phyloP scores from a whole-genome alignment of 768 basidiomycete species.

The Mrakia blollopis region DNA sequence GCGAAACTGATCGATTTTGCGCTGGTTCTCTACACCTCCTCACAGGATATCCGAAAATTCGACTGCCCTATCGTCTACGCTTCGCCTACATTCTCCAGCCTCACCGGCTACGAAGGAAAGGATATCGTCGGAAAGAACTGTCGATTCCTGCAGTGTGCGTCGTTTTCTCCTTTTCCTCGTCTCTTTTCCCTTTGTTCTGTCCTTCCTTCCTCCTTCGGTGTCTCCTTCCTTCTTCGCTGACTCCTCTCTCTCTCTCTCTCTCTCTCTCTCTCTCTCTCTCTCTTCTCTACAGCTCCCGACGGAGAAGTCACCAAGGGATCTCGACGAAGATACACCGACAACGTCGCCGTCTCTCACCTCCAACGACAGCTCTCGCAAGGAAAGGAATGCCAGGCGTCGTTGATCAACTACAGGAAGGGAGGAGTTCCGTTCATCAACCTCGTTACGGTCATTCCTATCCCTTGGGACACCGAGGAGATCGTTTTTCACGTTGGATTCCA shows the following conservation, averaged over 20 bases:
- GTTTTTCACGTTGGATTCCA: slow-evolving; percentile 84
- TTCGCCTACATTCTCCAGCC: slow-evolving; percentile 68
- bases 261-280: too few relatives aligned
- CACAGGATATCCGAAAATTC: slow-evolving; percentile 63
- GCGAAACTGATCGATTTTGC: background rate
- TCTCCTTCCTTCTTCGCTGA: background rate
- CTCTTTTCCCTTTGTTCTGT: background rate
- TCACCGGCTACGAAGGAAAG: slow-evolving; percentile 47
- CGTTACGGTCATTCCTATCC: slow-evolving; percentile 79
- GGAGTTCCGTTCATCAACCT: slow-evolving; percentile 86
- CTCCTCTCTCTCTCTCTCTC: background rate
- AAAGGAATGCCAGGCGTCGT: slow-evolving; percentile 80
- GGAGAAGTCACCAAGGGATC: slow-evolving; percentile 50
- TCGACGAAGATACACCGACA: slow-evolving; percentile 58
- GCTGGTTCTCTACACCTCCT: background rate
- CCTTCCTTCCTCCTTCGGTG: background rate
- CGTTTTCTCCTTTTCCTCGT: background rate
- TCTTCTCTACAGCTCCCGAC: slow-evolving; percentile 56
- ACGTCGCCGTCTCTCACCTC: slow-evolving; percentile 60
- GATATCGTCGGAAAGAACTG: slow-evolving; percentile 89
- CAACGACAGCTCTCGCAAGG: slow-evolving; percentile 61
- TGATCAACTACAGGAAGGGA: slow-evolving; percentile 84
- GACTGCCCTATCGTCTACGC: slow-evolving; percentile 90
- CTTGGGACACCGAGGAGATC: slow-evolving; percentile 66
- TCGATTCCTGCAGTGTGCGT: slow-evolving; percentile 42